Evolutionary conservation across 2,329 filamentous ascomycete species (phyloP).

Genomic region (Beauveria caledonica): DNA sequence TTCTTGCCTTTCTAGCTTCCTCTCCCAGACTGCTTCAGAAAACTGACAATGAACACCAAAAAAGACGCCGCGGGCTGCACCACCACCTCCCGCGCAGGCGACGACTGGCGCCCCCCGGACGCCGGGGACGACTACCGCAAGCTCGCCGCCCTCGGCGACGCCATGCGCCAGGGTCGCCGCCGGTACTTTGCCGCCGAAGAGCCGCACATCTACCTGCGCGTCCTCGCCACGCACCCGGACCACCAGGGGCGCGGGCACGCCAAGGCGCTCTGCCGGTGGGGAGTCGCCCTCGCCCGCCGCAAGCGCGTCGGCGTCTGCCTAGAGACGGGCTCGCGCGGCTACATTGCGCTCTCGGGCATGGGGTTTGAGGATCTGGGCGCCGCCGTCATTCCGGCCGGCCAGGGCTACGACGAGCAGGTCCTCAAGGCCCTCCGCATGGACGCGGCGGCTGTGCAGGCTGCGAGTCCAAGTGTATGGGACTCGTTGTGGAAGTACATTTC

Average conservation of each 20-base stretch:
- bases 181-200: conserved; percentile 1
- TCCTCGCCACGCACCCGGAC: conserved; percentile 14
- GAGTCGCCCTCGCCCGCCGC: conserved; percentile 3
- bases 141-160: background rate
- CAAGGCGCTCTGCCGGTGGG: conserved; percentile 12
- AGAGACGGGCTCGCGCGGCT: conserved; percentile 12
- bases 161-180: background rate
- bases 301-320: conserved; percentile 9
- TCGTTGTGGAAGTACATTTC: conserved; percentile 9
- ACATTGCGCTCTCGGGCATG: conserved; percentile 15
- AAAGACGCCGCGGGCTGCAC: background rate
- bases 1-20: background rate
- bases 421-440: conserved; percentile 12
- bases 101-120: background rate
- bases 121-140: background rate
- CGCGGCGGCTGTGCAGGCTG: background rate
- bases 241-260: conserved; percentile 14
- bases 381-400: conserved; percentile 7
- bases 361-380: conserved; percentile 14
- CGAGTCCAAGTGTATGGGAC: background rate
- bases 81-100: background rate
- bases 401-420: conserved; percentile 10
- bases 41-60: too few species aligned
- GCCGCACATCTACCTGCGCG: conserved; percentile 12
- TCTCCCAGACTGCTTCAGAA: too few species aligned